Evolutionary conservation across 176 grass and related monocot species (phyloP), one percentile per base, ranked within the genome.

Genomic region (Hordeum vulgare): DNA sequence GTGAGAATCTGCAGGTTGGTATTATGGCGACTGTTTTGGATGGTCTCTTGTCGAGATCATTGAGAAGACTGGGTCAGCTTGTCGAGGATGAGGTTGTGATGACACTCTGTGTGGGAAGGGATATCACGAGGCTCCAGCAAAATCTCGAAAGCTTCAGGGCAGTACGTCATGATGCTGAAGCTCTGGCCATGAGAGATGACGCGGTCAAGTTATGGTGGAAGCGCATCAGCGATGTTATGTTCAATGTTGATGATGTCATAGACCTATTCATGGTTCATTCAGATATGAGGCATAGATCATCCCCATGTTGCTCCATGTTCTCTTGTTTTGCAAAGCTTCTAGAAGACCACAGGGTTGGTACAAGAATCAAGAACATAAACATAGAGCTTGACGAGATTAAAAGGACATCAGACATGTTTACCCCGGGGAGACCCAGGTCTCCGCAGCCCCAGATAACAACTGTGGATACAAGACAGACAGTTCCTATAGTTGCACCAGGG

Each of bases 91-190:
- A 76, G 61, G 31, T 66, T 41, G 10, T 28, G n/a, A 78, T 45
- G 49, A 70, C 63, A 58, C 1, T 67, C 3, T 0, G 33, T 10
- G 72, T 84, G 61, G 58, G 11, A 31, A 68, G 9, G 4, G 73
- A 29, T 4, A 68, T 84, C 23, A 57, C 18, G 23, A 58, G 17
- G 47, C 74, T 85, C 15, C 40, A 42, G 45, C 41, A 68, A 6
- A 58, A 77, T 18, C 45, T 77, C 45, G 24, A 58, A 77, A 4
- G 31, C 14, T 85, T 77, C 11, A 6, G 11, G 13, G 9, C 47
- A 68, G 76, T 91, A 29, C 42, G 74, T 13, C 56, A 83, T 28
- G 76, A 91, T 10, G 85, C 70, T 0, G 85, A 91, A 25, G 42
- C 74, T 33, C 17, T 15, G 58, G 37, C 49, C 21, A 77, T 70